Evolutionary conservation across 2,329 filamentous ascomycete species (phyloP), one percentile per base, ranked within the genome.

Genomic region (Fusarium pseudograminearum): DNA sequence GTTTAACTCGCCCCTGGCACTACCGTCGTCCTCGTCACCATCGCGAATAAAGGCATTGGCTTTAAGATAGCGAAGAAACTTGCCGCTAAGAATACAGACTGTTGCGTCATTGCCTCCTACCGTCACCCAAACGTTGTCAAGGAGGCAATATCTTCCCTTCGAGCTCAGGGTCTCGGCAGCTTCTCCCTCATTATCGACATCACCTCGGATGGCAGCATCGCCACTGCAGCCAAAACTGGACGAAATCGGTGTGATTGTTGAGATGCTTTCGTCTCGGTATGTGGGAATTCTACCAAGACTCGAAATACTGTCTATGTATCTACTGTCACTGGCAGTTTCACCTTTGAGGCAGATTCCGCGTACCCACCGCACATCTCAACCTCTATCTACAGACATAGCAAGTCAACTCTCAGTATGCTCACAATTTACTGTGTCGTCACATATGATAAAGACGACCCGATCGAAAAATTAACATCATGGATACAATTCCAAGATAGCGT

Each of bases 361-460:
- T 44, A 44, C 18, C 31, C 31, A 7, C 41, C 47, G 26, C 38
- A 40, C 28, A 36, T 20, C 20, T 11, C 30, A 51, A 64, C 38
- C 64, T 42, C 38, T 20, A 40, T 38, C 26, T 70, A 69, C 46
- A 64, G 50, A 6, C 64, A 66, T 47, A 73, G 58, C 57, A 72
- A 70, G 51, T 55, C 66, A 16, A 57, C 60, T 12, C 60, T 72
- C 28, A 70, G 72, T 40, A 73, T 72, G 55, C 48, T 72, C 22
- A 57, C 45, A 16, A 56, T 72, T 20, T 60, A 70, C 50, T 68
- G 65, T 22, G 55, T 71, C 20, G 28, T 40, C 48, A 52, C 40
- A 18, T 63, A 60, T 28, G 60, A 70, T 36, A 41, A 58, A 10
- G 45, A 69, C 26, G 36, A 11, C 48, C 2, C 28, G 57, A 34